Percentiles rank a stretch among this genome's conserved stretches.
Conservation (phyloP, 2,329 filamentous ascomycete genomes). For the Alternaria sp. region DNA sequence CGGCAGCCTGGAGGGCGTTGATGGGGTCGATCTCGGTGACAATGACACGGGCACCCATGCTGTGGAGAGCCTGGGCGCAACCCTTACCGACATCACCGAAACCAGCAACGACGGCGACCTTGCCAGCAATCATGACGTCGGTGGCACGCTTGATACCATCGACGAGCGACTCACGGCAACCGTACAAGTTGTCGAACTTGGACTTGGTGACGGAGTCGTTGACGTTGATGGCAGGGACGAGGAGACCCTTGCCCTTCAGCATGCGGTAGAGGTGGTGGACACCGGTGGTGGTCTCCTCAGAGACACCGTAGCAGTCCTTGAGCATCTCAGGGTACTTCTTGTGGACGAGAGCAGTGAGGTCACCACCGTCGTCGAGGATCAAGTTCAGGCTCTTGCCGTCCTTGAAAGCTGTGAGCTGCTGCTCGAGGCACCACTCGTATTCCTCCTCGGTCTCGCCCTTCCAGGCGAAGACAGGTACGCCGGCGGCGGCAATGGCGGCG, state of each 20-base stretch:
- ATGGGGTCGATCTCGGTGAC: conserved; percentile 98
- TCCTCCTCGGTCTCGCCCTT: conserved; percentile 98
- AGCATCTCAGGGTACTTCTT: conserved; percentile 98
- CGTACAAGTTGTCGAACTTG: conserved; percentile 99
- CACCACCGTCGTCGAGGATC: conserved; percentile 98
- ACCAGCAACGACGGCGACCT: conserved; percentile 96
- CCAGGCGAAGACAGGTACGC: conserved; percentile 86
- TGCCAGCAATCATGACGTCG: conserved; percentile 99
- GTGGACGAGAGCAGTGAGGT: conserved; percentile 95
- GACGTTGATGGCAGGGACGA: conserved; percentile 96
- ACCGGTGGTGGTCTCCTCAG: conserved; percentile 99
- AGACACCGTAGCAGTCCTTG: conserved; percentile 97
- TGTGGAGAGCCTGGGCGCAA: conserved; percentile 92
- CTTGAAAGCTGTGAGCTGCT: conserved; percentile 97
- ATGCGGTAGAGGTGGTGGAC: conserved; percentile 99
- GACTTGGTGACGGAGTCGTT: conserved; percentile 99
- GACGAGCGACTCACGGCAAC: conserved; percentile 97
- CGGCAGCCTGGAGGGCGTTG: conserved; percentile 98
- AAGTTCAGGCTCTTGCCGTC: conserved; percentile 96
- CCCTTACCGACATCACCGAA: conserved; percentile 99
- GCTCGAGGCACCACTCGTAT: conserved; percentile 99
- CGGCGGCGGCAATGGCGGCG: conserved; percentile 91
- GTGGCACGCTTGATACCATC: conserved; percentile 99
- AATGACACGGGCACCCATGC: conserved; percentile 96
- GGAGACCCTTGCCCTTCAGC: conserved; percentile 78